Conservation (phyloP, 768 basidiomycete genomes). For the Lepiota venenata region DNA sequence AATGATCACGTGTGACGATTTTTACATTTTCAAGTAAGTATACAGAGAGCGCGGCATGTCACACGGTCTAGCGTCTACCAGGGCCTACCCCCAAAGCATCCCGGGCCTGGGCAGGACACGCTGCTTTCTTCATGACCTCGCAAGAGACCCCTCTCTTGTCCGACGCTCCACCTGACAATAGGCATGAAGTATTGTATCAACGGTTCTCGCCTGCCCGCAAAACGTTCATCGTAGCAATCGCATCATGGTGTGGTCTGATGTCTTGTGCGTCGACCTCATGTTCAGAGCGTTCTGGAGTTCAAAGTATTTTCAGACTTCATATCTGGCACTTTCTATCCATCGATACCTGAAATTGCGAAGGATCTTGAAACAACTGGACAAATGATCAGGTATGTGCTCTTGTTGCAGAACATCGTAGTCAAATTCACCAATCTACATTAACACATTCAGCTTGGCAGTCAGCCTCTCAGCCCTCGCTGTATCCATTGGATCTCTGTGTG, state of each 20-base stretch:
- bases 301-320: conserved; percentile 52
- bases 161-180: no score
- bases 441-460: conserved; percentile 27
- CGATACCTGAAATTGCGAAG: conserved; percentile 66
- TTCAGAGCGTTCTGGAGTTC: not conserved
- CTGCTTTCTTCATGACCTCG: no score
- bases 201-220: conserved; percentile 54
- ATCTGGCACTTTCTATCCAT: conserved; percentile 65
- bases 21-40: no score
- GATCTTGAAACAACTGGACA: conserved; percentile 57
- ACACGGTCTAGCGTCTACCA: no score
- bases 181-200: conserved; percentile 42
- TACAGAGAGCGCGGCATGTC: no score
- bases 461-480: conserved; percentile 31
- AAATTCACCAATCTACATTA: not conserved
- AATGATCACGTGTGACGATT: no score
- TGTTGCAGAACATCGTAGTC: not conserved
- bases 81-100: no score
- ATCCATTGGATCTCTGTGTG: conserved; percentile 29
- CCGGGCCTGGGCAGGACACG: no score
- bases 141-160: no score
- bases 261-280: conserved; percentile 40
- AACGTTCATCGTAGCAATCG: conserved; percentile 47
- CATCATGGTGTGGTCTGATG: conserved; percentile 59
- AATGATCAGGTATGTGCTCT: conserved; percentile 47